Evolutionary conservation across 2,329 filamentous ascomycete species (phyloP).

Genomic region (Aureobasidium sp.): DNA sequence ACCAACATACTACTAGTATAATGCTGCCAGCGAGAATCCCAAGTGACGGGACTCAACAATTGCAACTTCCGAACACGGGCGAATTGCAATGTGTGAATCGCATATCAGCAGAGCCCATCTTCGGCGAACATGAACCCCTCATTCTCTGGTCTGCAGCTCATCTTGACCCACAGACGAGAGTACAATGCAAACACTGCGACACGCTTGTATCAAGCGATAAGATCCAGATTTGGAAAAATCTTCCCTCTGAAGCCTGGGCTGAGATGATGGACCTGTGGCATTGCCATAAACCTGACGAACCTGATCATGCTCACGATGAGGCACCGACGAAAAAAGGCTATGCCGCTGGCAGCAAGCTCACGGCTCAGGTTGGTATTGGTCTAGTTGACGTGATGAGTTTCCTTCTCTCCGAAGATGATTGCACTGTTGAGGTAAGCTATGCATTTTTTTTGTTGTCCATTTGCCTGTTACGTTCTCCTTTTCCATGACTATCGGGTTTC

Average conservation of each 20-base stretch:
- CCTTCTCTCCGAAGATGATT: conserved; percentile 62
- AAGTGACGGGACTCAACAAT: conserved; percentile 30
- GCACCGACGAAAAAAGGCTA: conserved; percentile 61
- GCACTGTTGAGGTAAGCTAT: conserved; percentile 42
- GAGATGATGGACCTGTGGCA: conserved; percentile 99
- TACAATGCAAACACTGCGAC: conserved; percentile 26
- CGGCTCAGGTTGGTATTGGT: conserved; percentile 58
- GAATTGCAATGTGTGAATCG: conserved; percentile 4
- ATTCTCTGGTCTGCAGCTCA: conserved; percentile 39
- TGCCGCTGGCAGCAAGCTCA: conserved; percentile 69
- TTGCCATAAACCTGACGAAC: conserved; percentile 79
- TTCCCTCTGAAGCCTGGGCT: conserved; percentile 95
- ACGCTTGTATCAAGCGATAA: conserved; percentile 23
- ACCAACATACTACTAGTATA: conserved; percentile 38
- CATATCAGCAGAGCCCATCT: not conserved
- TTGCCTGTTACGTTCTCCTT: not conserved
- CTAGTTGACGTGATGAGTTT: conserved; percentile 79
- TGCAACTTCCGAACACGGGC: conserved; percentile 4
- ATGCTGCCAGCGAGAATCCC: conserved; percentile 42
- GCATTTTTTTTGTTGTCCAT: conserved; percentile 11
- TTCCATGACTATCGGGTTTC: conserved; percentile 19
- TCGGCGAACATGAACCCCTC: conserved; percentile 26
- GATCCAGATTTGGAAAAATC: conserved; percentile 70
- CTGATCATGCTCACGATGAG: conserved; percentile 39
- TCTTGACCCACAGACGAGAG: conserved; percentile 23